Evolutionary conservation across 805 yeast species (phyloP).

Genomic region (Candida chauliodis): DNA sequence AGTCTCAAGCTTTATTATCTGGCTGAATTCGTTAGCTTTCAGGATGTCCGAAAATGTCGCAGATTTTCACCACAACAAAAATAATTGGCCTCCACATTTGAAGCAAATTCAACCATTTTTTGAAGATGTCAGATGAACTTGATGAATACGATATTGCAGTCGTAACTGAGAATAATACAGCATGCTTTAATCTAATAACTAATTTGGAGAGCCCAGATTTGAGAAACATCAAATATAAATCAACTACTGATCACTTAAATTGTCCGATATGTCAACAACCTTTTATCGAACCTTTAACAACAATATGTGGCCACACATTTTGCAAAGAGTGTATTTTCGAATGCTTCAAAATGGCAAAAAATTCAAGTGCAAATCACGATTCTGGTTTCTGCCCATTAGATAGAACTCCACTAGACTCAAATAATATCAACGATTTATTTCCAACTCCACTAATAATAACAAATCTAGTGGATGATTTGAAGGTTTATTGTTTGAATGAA

Average conservation of each 20-base stretch:
- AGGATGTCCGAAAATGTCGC: too few relatives aligned
- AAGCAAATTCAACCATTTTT: not conserved
- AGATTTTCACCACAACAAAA: not conserved
- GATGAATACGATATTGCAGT: slow-evolving; percentile 8
- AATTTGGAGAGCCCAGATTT: slow-evolving; percentile 22
- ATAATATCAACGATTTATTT: slow-evolving; percentile 29
- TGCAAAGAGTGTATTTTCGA: slow-evolving; percentile 54
- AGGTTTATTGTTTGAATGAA: slow-evolving; percentile 51
- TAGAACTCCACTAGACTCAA: slow-evolving; percentile 43
- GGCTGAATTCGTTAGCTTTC: too few relatives aligned
- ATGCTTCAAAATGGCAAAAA: slow-evolving; percentile 36
- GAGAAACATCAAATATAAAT: slow-evolving; percentile 25
- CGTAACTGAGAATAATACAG: slow-evolving; percentile 1
- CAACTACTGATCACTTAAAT: slow-evolving; percentile 30
- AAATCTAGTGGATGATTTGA: slow-evolving; percentile 59
- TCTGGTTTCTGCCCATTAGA: slow-evolving; percentile 56
- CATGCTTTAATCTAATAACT: slow-evolving; percentile 10
- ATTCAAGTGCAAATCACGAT: not conserved
- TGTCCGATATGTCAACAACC: slow-evolving; percentile 72
- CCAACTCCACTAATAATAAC: slow-evolving; percentile 55
- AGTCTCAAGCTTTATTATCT: too few relatives aligned
- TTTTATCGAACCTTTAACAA: slow-evolving; percentile 56
- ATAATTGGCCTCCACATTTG: not conserved
- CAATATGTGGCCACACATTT: slow-evolving; percentile 67
- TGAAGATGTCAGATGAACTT: too few relatives aligned